Percentiles rank a stretch among this genome's conserved stretches.
These are phyloP conservation scores for Leishmania tarentolae DNA, from an alignment of 208 protist species.

Conservation along the genomic window DNA sequence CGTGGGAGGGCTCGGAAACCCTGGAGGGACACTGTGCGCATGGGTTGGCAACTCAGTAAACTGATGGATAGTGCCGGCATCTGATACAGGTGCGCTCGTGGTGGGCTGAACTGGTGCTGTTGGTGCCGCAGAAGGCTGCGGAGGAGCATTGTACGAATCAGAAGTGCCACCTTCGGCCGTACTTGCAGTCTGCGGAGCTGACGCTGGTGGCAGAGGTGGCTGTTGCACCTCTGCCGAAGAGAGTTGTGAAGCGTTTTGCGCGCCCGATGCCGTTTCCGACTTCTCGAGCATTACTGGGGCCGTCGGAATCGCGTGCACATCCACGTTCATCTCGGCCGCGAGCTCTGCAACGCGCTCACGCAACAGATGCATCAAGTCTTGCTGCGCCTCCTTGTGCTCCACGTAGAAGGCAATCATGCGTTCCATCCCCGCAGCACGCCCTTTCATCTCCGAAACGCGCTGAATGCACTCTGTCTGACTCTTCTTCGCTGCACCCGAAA, in stretches of 20 bases:
- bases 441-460: conserved; percentile 41
- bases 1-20: background rate
- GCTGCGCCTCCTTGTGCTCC: conserved; percentile 23
- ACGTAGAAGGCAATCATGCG: conserved; percentile 38
- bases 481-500: conserved; percentile 59
- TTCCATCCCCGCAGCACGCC: conserved; percentile 17
- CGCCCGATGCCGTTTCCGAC: background rate
- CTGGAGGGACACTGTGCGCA: background rate
- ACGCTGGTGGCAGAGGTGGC: background rate
- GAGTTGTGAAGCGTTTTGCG: background rate
- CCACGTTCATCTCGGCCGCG: conserved; percentile 30
- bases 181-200: background rate
- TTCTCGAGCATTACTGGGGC: background rate
- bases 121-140: background rate
- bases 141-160: background rate
- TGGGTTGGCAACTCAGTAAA: background rate
- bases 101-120: background rate
- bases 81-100: background rate
- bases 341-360: conserved; percentile 36
- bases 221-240: background rate
- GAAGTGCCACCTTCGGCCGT: background rate
- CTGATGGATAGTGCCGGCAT: background rate
- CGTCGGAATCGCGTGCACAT: conserved; percentile 19
- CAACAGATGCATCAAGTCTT: conserved; percentile 35
- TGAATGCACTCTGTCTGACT: conserved; percentile 26